These are phyloP conservation scores for Paspalum notatum DNA, from an alignment of 176 grass and related monocot species.

Conservation along the genomic window DNA sequence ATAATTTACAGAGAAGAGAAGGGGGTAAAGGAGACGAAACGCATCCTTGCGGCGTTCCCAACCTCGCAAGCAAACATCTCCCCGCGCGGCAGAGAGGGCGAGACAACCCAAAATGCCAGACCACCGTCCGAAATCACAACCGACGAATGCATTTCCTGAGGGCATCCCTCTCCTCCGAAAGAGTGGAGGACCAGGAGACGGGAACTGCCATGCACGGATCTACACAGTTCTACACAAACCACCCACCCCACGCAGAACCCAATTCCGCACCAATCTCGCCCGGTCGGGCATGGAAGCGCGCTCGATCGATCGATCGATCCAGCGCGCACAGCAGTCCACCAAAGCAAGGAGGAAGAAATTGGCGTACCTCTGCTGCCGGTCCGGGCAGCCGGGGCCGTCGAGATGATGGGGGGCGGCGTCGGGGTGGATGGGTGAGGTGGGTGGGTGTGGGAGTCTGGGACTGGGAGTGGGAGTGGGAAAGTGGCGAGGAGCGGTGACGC, in stretches of 20 bases:
- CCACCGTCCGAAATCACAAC: not conserved
- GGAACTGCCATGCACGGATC: slow-evolving; percentile 29
- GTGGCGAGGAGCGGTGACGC: not conserved
- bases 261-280: not conserved
- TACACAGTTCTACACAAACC: not conserved
- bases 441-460: no score
- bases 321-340: not conserved
- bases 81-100: not conserved
- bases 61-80: not conserved
- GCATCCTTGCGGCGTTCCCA: not conserved
- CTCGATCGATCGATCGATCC: not conserved
- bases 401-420: not conserved
- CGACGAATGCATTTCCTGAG: not conserved
- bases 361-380: slow-evolving; percentile 43
- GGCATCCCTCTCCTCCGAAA: not conserved
- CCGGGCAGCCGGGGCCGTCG: not conserved
- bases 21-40: not conserved
- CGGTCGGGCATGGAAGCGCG: not conserved
- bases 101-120: not conserved
- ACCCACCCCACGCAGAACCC: not conserved
- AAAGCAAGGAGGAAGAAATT: not conserved
- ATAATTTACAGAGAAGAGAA: not conserved
- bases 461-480: not conserved
- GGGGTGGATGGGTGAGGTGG: not conserved
- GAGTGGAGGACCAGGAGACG: not conserved